Conservation (phyloP, 257 asterid species). For the Schizonepeta tenuifolia region DNA sequence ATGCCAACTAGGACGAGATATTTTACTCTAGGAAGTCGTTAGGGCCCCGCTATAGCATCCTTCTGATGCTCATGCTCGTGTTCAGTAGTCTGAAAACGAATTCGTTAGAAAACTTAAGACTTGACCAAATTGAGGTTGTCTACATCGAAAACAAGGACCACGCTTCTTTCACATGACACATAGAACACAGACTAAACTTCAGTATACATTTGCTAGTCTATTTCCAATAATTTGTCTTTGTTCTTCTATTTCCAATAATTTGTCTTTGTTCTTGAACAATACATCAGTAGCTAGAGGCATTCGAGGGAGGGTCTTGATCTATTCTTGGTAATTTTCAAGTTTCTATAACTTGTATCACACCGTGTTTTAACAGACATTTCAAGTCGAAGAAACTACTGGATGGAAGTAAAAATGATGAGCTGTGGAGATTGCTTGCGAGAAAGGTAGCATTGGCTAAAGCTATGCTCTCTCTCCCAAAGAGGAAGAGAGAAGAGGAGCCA, state of each 20-base stretch:
- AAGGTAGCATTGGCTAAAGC: slow-evolving; percentile 73
- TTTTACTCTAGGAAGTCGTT: neutral
- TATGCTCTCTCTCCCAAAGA: slow-evolving; percentile 58
- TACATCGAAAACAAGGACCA: neutral
- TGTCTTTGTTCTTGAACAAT: slow-evolving; percentile 7
- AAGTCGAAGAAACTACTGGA: slow-evolving; percentile 51
- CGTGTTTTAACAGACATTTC: slow-evolving; percentile 58
- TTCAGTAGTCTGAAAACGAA: neutral
- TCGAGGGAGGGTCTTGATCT: neutral
- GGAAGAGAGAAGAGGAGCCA: slow-evolving; percentile 60
- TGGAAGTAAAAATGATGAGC: slow-evolving; percentile 43
- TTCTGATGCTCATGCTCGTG: neutral
- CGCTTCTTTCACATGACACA: neutral
- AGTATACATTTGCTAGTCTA: neutral
- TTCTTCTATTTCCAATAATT: neutral
- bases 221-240: neutral
- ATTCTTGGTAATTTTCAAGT: neutral
- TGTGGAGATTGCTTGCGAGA: slow-evolving; percentile 71
- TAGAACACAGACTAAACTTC: neutral
- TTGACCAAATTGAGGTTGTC: neutral
- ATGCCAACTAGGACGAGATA: neutral
- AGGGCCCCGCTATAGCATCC: neutral
- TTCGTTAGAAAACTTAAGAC: neutral
- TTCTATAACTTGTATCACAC: neutral
- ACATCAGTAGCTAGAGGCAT: neutral